phyloP scores from a whole-genome alignment of 2,329 filamentous ascomycete genomes.

The Aspergillus novofumigatus region DNA sequence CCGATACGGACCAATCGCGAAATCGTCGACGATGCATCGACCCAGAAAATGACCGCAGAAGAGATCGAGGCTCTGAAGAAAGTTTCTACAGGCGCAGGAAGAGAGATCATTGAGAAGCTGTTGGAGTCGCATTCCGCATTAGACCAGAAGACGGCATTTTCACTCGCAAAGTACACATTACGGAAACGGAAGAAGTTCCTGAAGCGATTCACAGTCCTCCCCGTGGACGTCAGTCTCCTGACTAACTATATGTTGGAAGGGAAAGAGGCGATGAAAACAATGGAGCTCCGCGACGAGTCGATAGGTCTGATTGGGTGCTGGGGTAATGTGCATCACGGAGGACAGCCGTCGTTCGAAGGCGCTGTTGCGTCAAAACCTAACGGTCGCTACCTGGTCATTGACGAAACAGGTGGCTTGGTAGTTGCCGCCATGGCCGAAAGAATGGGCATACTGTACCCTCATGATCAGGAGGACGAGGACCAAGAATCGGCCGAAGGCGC shows the following conservation, averaged over 20 bases:
- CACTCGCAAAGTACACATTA: slow-evolving; percentile 90
- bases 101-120: slow-evolving; percentile 88
- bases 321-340: slow-evolving; percentile 80
- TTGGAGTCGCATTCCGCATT: slow-evolving; percentile 83
- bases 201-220: slow-evolving; percentile 77
- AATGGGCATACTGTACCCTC: slow-evolving; percentile 72
- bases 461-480: slow-evolving; percentile 21
- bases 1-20: slow-evolving; percentile 60
- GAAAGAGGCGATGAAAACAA: slow-evolving; percentile 71
- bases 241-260: slow-evolving; percentile 74
- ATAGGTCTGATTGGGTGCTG: slow-evolving; percentile 79
- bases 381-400: slow-evolving; percentile 74
- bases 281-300: slow-evolving; percentile 83
- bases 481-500: slow-evolving; percentile 12
- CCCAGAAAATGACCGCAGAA: slow-evolving; percentile 70
- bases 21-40: slow-evolving; percentile 58
- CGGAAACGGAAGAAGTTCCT: slow-evolving; percentile 93
- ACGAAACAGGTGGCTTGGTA: slow-evolving; percentile 80
- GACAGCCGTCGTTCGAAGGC: slow-evolving; percentile 27
- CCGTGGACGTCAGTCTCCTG: slow-evolving; percentile 73
- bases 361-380: slow-evolving; percentile 34
- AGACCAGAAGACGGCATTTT: slow-evolving; percentile 91
- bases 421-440: slow-evolving; percentile 81
- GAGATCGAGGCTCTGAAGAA: slow-evolving; percentile 70
- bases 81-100: slow-evolving; percentile 71